Conservation (phyloP, 2,329 filamentous ascomycete genomes). For the Sclerotinia glacialis region DNA sequence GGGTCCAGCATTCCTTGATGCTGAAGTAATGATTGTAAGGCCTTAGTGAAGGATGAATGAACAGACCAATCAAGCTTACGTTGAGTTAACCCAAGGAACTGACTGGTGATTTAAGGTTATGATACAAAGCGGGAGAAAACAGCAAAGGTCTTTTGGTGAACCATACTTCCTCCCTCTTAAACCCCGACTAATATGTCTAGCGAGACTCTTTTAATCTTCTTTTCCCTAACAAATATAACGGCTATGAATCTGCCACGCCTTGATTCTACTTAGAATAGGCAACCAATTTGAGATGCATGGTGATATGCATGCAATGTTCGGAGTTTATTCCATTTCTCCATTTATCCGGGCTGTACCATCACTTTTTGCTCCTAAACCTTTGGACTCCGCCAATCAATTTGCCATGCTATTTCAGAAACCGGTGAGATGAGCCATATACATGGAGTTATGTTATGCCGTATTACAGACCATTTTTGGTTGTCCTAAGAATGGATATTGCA, state of each 20-base stretch:
- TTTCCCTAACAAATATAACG: not conserved
- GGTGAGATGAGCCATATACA: not conserved
- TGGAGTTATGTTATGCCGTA: conserved; percentile 18
- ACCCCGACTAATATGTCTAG: not conserved
- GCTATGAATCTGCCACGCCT: not conserved
- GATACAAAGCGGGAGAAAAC: not conserved
- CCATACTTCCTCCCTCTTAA: not conserved
- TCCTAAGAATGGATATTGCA: not conserved
- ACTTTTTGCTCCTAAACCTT: not conserved
- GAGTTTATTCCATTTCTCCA: not conserved
- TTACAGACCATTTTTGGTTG: conserved; percentile 6
- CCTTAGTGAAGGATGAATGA: not conserved
- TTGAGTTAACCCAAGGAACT: not conserved
- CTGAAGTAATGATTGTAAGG: not conserved
- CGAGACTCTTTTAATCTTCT: not conserved
- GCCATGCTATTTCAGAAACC: not conserved
- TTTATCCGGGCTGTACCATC: conserved; percentile 12
- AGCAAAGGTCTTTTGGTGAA: not conserved
- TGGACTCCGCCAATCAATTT: not conserved
- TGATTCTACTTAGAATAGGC: not conserved
- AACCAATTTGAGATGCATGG: conserved; percentile 7
- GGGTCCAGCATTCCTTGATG: not conserved
- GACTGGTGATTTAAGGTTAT: not conserved
- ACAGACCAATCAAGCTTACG: conserved; percentile 5
- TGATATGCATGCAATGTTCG: conserved; percentile 7